Conservation (phyloP, 495 filamentous ascomycete genomes). For the Lophiostoma macrostomum region DNA sequence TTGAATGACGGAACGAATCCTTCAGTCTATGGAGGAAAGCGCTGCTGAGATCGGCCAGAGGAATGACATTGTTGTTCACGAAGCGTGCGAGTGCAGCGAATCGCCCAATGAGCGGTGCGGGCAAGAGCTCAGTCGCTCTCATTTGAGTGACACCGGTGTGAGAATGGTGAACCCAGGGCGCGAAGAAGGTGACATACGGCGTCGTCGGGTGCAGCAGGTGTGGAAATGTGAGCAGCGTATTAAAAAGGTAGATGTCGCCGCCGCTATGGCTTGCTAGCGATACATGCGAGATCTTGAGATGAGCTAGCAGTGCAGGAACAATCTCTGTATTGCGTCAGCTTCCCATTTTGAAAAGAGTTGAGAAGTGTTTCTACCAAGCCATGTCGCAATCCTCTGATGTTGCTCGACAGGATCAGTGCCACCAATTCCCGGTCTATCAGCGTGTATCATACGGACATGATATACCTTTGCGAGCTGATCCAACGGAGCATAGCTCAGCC, state of each 20-base stretch:
- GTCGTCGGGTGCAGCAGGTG: constrained; percentile 24
- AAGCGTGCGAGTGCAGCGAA: constrained; percentile 19
- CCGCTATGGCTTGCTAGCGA: constrained; percentile 29
- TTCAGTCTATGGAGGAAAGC: constrained; percentile 11
- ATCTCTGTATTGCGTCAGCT: constrained; percentile 19
- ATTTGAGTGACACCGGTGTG: constrained; percentile 10
- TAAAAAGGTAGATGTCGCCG: constrained; percentile 30
- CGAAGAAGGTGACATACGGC: constrained; percentile 27
- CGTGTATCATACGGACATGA: constrained; percentile 26
- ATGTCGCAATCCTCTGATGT: constrained; percentile 19
- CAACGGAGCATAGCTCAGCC: constrained; percentile 16
- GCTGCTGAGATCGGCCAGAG: constrained; percentile 14
- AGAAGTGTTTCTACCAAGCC: constrained; percentile 21
- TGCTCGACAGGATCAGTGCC: constrained; percentile 19
- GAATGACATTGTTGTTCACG: constrained; percentile 21
- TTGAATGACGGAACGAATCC: not conserved
- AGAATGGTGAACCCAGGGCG: constrained; percentile 29
- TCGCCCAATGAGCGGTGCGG: constrained; percentile 19
- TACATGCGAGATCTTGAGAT: constrained; percentile 28
- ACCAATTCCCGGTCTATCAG: constrained; percentile 32
- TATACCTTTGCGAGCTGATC: constrained; percentile 23
- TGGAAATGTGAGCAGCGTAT: constrained; percentile 23
- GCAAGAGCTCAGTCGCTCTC: constrained; percentile 14
- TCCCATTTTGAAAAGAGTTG: not conserved
- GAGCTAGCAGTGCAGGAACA: constrained; percentile 26